Evolutionary conservation across 1,284 basidiomycete species (phyloP), one percentile per base, ranked within the genome.

Genomic region (Hemileia vastatrix): DNA sequence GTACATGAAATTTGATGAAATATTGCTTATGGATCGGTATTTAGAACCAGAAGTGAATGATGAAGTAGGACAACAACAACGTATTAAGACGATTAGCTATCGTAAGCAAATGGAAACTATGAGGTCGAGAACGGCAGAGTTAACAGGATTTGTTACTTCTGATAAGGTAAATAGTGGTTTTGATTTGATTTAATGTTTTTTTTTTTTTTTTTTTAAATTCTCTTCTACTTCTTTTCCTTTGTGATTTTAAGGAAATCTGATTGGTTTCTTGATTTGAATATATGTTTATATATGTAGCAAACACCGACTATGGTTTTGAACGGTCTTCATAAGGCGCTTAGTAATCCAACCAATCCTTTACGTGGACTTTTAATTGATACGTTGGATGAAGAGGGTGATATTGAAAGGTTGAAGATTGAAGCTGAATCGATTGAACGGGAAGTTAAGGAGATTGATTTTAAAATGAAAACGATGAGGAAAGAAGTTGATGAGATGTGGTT

Each of bases 1-100:
- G 1, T 94, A 93, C 72, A 84, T 99, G 67, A 87, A 86, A 69
- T 94, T 95, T 72, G 84, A 81, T 4, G 88, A 94, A 75, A 86
- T 83, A 9, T 80, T 99, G 5, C 86, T 83, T 70, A 84, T 98
- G 83, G 93, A 96, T 75, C 85, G 95, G 3, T 99, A 94, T 79
- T 79, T 95, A 51, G 71, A 77, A 45, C 54, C 70, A 69, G 86
- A 90, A 59, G 83, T 81, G 55, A 84, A 84, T 1, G 82, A 90
- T 71, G 79, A 43, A 9, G 67, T 57, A 2, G 66, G 67, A 27
- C 82, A 0, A 78, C 80, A 65, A 89, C 87, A 80, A 85, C 84
- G 70, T 80, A 81, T 21, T 80, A 80, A 48, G 84, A 86, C 1
- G 88, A 87, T 67, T 77, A 78, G 27, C 81, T 92, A 57, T 86